phyloP scores from a whole-genome alignment of 768 basidiomycete genomes.

The Lentinula edodes region DNA sequence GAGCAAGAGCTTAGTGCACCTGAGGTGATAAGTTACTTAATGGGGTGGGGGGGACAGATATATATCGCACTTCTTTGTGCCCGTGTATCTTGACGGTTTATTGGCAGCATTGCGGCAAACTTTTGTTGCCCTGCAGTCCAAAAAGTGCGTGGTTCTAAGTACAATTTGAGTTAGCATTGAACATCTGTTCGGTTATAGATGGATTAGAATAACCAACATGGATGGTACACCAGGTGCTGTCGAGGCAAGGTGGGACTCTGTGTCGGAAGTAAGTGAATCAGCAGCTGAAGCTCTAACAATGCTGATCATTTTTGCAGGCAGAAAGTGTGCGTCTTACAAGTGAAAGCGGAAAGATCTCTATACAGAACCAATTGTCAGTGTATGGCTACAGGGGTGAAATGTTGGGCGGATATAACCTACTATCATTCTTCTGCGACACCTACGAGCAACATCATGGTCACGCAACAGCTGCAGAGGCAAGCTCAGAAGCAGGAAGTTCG shows the following conservation, averaged over 20 bases:
- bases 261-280: too few species aligned
- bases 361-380: slow-evolving; percentile 19
- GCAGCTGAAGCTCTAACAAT: too few species aligned
- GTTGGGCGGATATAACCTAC: slow-evolving; percentile 13
- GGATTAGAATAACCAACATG: too few species aligned
- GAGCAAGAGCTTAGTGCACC: slow-evolving; percentile 33
- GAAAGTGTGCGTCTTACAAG: too few species aligned
- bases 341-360: slow-evolving; percentile 4
- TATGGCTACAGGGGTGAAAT: slow-evolving; percentile 19
- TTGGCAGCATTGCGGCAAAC: slow-evolving; percentile 9
- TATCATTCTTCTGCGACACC: slow-evolving; percentile 24
- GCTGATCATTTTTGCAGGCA: too few species aligned
- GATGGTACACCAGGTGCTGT: too few species aligned
- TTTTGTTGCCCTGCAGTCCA: slow-evolving; percentile 15
- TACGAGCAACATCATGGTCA: slow-evolving; percentile 17
- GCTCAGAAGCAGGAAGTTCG: neutral
- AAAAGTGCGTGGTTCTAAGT: neutral
- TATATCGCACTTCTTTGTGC: slow-evolving; percentile 27
- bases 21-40: too few species aligned
- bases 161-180: neutral
- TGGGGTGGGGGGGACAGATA: slow-evolving; percentile 30
- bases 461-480: slow-evolving; percentile 5
- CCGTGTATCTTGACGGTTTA: slow-evolving; percentile 27
- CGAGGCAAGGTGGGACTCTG: too few species aligned
- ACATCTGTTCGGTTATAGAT: neutral